Conservation (phyloP, 177 flowering plant species). For the Vitis hybrid region DNA sequence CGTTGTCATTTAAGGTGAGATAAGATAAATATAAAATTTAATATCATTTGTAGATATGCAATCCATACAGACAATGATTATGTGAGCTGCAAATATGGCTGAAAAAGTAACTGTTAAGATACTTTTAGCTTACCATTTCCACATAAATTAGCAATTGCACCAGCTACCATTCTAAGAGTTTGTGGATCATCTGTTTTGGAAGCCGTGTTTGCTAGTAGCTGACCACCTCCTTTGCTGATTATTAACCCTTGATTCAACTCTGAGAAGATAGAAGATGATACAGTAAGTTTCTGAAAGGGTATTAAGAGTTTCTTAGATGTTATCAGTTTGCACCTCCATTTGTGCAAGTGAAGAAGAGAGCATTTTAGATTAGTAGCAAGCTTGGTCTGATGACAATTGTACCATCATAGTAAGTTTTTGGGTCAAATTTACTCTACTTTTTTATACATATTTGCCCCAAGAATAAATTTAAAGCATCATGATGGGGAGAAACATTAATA, state of each 20-base stretch:
- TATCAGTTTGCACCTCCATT: background rate
- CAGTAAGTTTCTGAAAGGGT: background rate
- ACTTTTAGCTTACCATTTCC: constrained; percentile 74
- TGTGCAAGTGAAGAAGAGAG: background rate
- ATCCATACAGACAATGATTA: background rate
- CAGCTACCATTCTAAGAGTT: constrained; percentile 95
- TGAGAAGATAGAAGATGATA: constrained; percentile 23
- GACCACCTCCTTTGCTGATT: constrained; percentile 80
- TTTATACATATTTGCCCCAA: too few relatives aligned
- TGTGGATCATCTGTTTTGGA: constrained; percentile 80
- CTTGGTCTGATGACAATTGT: too few relatives aligned
- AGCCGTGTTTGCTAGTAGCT: constrained; percentile 61
- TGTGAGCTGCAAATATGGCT: background rate
- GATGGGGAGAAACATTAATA: too few relatives aligned
- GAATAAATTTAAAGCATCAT: too few relatives aligned
- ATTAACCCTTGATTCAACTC: constrained; percentile 77
- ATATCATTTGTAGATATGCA: background rate
- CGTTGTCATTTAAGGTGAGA: too few relatives aligned
- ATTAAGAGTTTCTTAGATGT: background rate
- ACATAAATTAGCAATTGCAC: constrained; percentile 93
- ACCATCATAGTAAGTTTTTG: too few relatives aligned
- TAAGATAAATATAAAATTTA: background rate
- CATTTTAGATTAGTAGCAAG: background rate
- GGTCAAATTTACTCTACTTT: background rate
- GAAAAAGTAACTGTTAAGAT: background rate